These are phyloP conservation scores for Cladosporium velox DNA, from an alignment of 2,329 filamentous ascomycete species.

Conservation along the genomic window DNA sequence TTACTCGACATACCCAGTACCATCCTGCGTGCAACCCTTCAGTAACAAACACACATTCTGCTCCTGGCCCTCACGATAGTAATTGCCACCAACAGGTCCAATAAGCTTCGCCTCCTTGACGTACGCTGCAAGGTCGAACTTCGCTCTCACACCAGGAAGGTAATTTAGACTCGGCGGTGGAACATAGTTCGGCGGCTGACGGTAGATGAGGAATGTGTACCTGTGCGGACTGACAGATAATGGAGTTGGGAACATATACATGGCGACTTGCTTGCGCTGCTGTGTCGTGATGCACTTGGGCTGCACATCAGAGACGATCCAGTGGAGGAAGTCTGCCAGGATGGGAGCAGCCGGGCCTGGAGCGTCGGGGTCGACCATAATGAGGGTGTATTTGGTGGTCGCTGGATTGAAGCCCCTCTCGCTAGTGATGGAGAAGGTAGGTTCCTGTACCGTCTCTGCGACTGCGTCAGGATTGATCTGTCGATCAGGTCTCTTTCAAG, in stretches of 20 bases:
- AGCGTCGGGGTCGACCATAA: constrained; percentile 33
- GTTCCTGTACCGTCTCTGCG: constrained; percentile 26
- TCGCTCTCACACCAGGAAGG: constrained; percentile 23
- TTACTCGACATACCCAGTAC: constrained; percentile 1
- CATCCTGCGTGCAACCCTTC: constrained; percentile 14
- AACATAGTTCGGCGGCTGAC: constrained; percentile 29
- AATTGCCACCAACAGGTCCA: constrained; percentile 28
- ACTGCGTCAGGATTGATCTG: neutral
- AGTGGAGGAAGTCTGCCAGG: constrained; percentile 27
- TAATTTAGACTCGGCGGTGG: constrained; percentile 24
- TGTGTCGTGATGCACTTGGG: constrained; percentile 29
- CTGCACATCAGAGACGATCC: constrained; percentile 29
- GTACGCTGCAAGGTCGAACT: constrained; percentile 29
- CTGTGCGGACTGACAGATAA: constrained; percentile 26
- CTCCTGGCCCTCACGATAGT: constrained; percentile 13
- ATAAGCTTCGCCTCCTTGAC: constrained; percentile 21
- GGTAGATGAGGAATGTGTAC: constrained; percentile 31
- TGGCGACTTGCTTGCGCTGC: constrained; percentile 23
- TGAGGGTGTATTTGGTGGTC: constrained; percentile 31
- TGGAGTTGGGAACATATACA: constrained; percentile 27
- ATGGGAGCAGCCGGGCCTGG: constrained; percentile 26
- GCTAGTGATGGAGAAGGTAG: constrained; percentile 29
- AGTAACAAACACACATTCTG: neutral
- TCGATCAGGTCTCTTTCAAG: neutral
- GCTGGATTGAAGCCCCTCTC: constrained; percentile 27